phyloP scores from a whole-genome alignment of 176 grass and related monocot species.

The Coix lacrymajobi region DNA sequence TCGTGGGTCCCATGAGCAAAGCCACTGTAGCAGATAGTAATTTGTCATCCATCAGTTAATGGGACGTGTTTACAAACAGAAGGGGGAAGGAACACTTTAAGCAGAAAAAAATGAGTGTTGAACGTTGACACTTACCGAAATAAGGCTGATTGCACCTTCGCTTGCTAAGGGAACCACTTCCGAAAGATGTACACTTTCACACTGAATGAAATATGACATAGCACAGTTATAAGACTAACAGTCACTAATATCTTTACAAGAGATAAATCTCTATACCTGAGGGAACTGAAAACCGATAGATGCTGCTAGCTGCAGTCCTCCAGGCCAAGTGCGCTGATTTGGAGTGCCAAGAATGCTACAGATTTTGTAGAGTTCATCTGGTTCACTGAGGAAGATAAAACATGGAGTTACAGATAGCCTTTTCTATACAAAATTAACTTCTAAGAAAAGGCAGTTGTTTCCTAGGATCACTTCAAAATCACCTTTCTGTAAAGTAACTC shows the following conservation, averaged over 20 bases:
- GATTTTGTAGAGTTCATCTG: slow-evolving; percentile 92
- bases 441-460: not conserved
- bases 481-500: not conserved
- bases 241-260: not conserved
- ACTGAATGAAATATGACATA: slow-evolving; percentile 42
- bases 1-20: slow-evolving; percentile 88
- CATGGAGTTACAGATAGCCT: not conserved
- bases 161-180: slow-evolving; percentile 73
- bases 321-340: slow-evolving; percentile 67
- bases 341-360: slow-evolving; percentile 92
- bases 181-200: slow-evolving; percentile 58
- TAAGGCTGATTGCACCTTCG: slow-evolving; percentile 72
- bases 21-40: slow-evolving; percentile 36
- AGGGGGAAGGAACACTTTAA: not conserved
- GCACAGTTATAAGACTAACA: slow-evolving; percentile 1
- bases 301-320: slow-evolving; percentile 72
- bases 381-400: slow-evolving; percentile 55
- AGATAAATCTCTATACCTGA: slow-evolving; percentile 28
- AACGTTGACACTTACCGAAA: slow-evolving; percentile 53
- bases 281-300: slow-evolving; percentile 88
- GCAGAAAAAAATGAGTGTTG: not conserved
- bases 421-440: not conserved
- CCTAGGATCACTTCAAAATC: not conserved
- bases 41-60: slow-evolving; percentile 5
- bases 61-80: not conserved